phyloP scores from a whole-genome alignment of 1,284 basidiomycete genomes.

The Phylloporus gajari region DNA sequence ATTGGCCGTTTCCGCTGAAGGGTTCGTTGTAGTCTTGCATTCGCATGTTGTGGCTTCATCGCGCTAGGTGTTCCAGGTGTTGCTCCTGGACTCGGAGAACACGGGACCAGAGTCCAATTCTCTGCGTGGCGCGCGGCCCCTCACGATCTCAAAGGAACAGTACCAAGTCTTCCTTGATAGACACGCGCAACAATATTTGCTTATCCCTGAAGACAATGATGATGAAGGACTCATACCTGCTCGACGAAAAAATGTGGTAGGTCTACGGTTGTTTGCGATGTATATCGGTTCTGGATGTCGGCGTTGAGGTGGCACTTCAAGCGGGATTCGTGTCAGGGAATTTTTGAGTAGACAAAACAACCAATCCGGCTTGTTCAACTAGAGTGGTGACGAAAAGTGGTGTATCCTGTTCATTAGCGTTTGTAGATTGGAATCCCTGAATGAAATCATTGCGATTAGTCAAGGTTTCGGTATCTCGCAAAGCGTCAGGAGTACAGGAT shows the following conservation, averaged over 20 bases:
- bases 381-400: conserved; percentile 21
- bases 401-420: not conserved
- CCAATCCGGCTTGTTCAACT: not conserved
- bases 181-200: conserved; percentile 4
- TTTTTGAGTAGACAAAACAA: conserved; percentile 17
- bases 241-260: conserved; percentile 29
- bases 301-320: conserved; percentile 26
- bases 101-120: conserved; percentile 25
- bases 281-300: conserved; percentile 25
- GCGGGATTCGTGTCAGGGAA: conserved; percentile 22
- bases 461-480: not conserved
- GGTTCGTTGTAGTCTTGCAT: conserved; percentile 3
- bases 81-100: conserved; percentile 29
- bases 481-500: not conserved
- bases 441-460: not conserved
- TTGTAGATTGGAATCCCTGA: not conserved
- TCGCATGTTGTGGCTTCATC: not conserved
- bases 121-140: conserved; percentile 22
- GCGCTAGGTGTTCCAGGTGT: conserved; percentile 29
- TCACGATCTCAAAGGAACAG: conserved; percentile 26
- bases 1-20: conserved; percentile 26
- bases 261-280: not conserved
- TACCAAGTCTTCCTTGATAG: conserved; percentile 23
- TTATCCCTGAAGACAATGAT: conserved; percentile 31
- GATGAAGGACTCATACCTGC: conserved; percentile 33